A percentile compares a stretch with the other conserved stretches of the same genome.
Conservation (phyloP, 2,329 filamentous ascomycete species). For the Colletotrichum echinochloae region DNA sequence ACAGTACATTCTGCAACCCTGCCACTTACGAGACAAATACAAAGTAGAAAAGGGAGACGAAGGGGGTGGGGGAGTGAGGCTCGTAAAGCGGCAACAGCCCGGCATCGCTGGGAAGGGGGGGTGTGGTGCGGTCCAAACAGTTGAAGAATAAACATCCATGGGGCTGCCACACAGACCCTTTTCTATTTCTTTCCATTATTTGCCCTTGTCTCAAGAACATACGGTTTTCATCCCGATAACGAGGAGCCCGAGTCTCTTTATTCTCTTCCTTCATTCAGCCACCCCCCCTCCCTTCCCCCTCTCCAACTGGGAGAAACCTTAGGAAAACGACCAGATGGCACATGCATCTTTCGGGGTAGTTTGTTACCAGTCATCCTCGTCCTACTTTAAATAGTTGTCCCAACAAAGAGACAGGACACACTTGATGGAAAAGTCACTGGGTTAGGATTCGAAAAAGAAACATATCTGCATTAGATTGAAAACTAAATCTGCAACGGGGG, state of each 20-base stretch:
- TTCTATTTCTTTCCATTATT: slow-evolving; percentile 2
- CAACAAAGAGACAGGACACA: neutral
- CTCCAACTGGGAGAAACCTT: neutral
- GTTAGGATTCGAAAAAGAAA: neutral
- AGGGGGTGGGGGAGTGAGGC: neutral
- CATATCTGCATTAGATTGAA: slow-evolving; percentile 14
- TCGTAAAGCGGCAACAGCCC: neutral
- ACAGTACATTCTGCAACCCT: neutral
- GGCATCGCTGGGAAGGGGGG: neutral
- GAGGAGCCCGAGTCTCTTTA: slow-evolving; percentile 1
- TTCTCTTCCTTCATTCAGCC: neutral
- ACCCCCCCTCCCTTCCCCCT: neutral
- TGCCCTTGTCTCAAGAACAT: slow-evolving; percentile 12
- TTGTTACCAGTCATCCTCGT: slow-evolving; percentile 1
- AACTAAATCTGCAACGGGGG: neutral
- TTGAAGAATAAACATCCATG: neutral
- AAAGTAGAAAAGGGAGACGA: neutral
- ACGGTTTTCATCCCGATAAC: slow-evolving; percentile 27
- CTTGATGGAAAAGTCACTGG: neutral
- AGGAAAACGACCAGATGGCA: slow-evolving; percentile 34
- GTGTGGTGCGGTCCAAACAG: neutral
- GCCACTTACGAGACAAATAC: neutral
- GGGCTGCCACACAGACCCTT: neutral
- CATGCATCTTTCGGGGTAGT: slow-evolving; percentile 23
- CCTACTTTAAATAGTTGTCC: slow-evolving; percentile 23